A percentile compares a stretch with the other conserved stretches of the same genome.
These are phyloP conservation scores for Lactarius trivialis DNA, from an alignment of 768 basidiomycete species.

Conservation along the genomic window DNA sequence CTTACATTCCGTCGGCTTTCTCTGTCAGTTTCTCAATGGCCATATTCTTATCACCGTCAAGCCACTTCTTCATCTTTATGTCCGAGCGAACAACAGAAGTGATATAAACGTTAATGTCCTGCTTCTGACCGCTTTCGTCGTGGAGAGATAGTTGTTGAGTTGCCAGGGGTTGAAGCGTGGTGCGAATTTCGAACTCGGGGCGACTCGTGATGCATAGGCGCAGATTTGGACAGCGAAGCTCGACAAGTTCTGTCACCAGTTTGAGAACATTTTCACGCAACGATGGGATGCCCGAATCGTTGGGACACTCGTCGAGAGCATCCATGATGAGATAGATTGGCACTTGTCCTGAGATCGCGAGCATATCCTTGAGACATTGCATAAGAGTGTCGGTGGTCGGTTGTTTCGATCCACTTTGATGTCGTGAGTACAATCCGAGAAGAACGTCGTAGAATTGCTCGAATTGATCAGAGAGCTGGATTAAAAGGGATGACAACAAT, in stretches of 20 bases:
- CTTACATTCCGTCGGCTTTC: not conserved
- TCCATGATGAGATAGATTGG: not conserved
- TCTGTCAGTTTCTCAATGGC: not conserved
- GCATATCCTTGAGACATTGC: not conserved
- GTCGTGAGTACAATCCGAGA: not conserved
- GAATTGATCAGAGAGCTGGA: not conserved
- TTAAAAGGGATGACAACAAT: not conserved
- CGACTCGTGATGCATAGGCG: not conserved
- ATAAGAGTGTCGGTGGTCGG: not conserved
- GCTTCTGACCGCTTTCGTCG: not conserved
- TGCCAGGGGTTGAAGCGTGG: not conserved
- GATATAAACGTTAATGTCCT: not conserved
- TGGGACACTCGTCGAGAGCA: constrained; percentile 4
- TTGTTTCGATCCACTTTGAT: not conserved
- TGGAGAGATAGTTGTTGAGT: not conserved
- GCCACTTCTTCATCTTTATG: not conserved
- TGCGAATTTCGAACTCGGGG: not conserved
- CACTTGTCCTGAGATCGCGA: not conserved
- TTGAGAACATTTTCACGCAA: not conserved
- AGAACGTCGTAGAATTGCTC: not conserved
- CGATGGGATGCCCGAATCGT: not conserved
- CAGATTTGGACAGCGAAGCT: not conserved
- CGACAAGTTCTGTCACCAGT: not conserved
- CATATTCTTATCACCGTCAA: not conserved
- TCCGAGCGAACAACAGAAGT: not conserved